Evolutionary conservation across 208 protist species (phyloP), one percentile per base, ranked within the genome.

Genomic region (Wallacemonas sp.): DNA sequence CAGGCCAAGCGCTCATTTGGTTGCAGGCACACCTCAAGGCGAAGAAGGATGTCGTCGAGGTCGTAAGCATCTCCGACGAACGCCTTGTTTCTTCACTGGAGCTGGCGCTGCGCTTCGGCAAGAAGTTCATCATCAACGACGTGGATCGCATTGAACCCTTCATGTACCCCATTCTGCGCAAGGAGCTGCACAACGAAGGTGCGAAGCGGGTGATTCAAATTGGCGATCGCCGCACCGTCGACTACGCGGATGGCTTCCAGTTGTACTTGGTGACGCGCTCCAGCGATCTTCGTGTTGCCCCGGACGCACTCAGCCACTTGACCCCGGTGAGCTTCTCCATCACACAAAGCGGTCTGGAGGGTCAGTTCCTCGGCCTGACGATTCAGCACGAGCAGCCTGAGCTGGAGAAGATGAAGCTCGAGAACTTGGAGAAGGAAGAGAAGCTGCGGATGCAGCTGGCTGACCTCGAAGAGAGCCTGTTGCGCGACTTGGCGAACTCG

Each of bases 101-200:
- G 85, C 81, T 99, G 10, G 93, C 97, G 37, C 89, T 99, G 24
- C 88, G 98, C 22, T 99, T 99, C 76, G 98, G 98, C 50, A 99
- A 99, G 66, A 98, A 97, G 68, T 91, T 99, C 46, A 85, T 99
- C 67, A 79, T 99, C 53, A 87, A 87, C 6, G 97, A 99, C 69
- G 96, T 98, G 21, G 97, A 99, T 73, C 53, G 63, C n/a, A 84
- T 99, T 15, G 97, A 99, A 62, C 89, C 97, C 13, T 93, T 99
- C 34, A 82, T 99, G 59, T 97, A 98, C 71, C 94, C 97, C 26
- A 67, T 99, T 15, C 71, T 99, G 17, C 82, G 97, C 10, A 87
- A 88, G 29, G 96, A 99, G 63, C 72, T 99, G 13, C 67, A 91
- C 38, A 85, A 76, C 50, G 89, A 98, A 46, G 60, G 94, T 4